Evolutionary conservation across 1,284 basidiomycete genomes (phyloP), one percentile per base, ranked within the genome.

Genomic region (Cryptococcus wingfieldii): DNA sequence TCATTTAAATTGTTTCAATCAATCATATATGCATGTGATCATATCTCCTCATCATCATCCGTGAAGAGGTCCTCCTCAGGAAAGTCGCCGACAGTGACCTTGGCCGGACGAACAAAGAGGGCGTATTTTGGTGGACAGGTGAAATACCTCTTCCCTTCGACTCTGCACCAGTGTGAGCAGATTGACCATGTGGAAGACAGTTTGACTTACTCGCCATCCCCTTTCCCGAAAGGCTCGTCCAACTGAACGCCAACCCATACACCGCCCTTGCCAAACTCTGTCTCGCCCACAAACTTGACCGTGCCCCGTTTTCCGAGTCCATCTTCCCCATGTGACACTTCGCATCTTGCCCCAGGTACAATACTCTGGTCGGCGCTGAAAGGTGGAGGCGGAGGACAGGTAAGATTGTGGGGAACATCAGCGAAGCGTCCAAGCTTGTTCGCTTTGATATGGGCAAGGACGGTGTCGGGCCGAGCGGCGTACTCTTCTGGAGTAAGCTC

Each of bases 141-240:
- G 69, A 98, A 98, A 75, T 98, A 98, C 16, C 82, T 80, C 63
- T 86, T 84, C 0, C 89, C 92, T 65, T 90, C 83, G 2, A 97
- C 88, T 0, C 92, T 95, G 62, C n/a, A 56, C 27, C 46, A 18
- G 6, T 14, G 19, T 14, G 3, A 34, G 41, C 23, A 51, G 39
- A 27, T 10, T 13, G 13, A 25, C 18, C 10, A 23, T 12, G 7
- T 23, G 45, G 27, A 28, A 46, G 4, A 16, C 4, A 12, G 10
- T 31, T n/a, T 42, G 28, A 54, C 90, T 79, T 74, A 94, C 90
- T 86, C 86, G 63, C 95, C 95, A 73, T 98, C 89, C 62, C 95
- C 94, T 78, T 94, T 97, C 12, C 95, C 94, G 12, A 92, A 82
- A 1, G 96, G 95, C 69, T 98, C 96, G 71, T 98, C 96, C 67